Evolutionary conservation across 164 flowering plant genomes (phyloP).

Genomic region (Vitis riparia): DNA sequence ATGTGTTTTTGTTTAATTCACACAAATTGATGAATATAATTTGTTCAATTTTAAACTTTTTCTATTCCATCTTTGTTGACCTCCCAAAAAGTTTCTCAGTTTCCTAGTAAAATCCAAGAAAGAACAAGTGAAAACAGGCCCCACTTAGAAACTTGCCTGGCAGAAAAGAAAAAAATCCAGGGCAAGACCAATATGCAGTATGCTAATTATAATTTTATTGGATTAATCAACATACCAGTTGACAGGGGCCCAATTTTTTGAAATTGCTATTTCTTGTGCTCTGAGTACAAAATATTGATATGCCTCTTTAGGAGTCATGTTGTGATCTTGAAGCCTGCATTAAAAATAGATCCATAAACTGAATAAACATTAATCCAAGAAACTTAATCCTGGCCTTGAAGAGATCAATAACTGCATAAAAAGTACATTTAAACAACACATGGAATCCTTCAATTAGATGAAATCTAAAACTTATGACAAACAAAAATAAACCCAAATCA

Average conservation of each 20-base stretch:
- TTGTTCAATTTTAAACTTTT: too few relatives aligned
- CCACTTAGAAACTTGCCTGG: too few relatives aligned
- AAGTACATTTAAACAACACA: neutral
- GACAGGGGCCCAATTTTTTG: conserved; percentile 74
- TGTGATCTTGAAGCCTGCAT: conserved; percentile 74
- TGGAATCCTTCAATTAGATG: neutral
- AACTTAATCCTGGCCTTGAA: neutral
- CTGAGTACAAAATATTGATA: conserved; percentile 85
- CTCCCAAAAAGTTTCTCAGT: too few relatives aligned
- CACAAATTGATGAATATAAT: too few relatives aligned
- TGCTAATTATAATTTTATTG: neutral
- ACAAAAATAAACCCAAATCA: too few relatives aligned
- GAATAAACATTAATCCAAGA: neutral
- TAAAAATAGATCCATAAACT: conserved; percentile 4
- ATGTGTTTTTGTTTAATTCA: too few relatives aligned
- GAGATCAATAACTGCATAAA: neutral
- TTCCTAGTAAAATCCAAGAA: too few relatives aligned
- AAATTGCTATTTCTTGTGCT: conserved; percentile 82
- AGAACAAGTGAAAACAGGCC: too few relatives aligned
- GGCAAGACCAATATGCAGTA: too few relatives aligned
- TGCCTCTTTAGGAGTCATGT: conserved; percentile 79
- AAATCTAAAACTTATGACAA: too few relatives aligned
- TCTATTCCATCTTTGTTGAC: too few relatives aligned
- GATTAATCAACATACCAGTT: conserved; percentile 60
- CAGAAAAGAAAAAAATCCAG: too few relatives aligned